Conservation (phyloP, 2,329 filamentous ascomycete species). For the Fusarium verticillioides region DNA sequence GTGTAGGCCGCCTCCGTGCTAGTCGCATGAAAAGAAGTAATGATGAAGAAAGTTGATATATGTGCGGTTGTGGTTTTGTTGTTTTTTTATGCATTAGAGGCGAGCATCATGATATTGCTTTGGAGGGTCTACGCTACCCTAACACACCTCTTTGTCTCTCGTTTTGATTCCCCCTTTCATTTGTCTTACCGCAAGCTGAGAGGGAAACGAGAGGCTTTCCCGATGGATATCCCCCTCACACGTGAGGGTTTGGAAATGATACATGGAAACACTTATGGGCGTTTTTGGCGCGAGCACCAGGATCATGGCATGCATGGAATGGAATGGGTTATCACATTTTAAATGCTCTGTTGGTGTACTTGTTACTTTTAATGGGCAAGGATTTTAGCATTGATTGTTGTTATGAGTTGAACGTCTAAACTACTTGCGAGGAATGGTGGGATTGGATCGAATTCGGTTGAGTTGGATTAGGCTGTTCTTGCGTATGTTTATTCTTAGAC, state of each 20-base stretch:
- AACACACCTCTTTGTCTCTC: constrained; percentile 21
- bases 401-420: constrained; percentile 19
- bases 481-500: constrained; percentile 24
- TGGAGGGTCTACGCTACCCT: constrained; percentile 11
- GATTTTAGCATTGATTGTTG: constrained; percentile 19
- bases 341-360: constrained; percentile 14
- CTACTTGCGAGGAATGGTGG: neutral
- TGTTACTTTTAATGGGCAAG: constrained; percentile 10
- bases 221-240: constrained; percentile 14
- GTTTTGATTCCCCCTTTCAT: constrained; percentile 30
- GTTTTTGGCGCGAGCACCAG: constrained; percentile 30
- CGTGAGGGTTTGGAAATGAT: constrained; percentile 27
- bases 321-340: constrained; percentile 11
- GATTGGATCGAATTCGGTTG: constrained; percentile 19
- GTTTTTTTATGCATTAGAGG: constrained; percentile 27
- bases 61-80: constrained; percentile 11
- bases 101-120: constrained; percentile 30
- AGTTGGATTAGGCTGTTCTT: constrained; percentile 19
- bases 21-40: constrained; percentile 35
- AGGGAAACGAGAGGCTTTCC: constrained; percentile 14
- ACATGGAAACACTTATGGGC: constrained; percentile 35
- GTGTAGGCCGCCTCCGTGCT: constrained; percentile 47
- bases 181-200: constrained; percentile 14
- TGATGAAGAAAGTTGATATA: constrained; percentile 11
- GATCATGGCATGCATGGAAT: constrained; percentile 28